Evolutionary conservation across 352 stramenopile genomes (phyloP).

Genomic region (Phytophthora macrochlamydospora): DNA sequence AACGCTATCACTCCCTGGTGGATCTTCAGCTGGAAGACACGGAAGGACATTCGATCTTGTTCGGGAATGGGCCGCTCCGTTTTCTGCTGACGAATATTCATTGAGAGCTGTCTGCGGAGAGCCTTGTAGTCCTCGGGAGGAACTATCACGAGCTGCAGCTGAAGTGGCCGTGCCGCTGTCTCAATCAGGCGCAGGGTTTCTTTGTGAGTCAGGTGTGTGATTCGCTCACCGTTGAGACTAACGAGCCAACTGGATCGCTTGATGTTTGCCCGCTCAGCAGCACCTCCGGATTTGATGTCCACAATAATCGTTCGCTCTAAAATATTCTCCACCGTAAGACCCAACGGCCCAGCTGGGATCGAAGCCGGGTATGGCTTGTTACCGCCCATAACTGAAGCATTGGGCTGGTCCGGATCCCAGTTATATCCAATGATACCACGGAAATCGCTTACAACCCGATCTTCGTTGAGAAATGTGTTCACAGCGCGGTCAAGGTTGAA

Average conservation of each 20-base stretch:
- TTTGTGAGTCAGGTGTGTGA: constrained; percentile 87
- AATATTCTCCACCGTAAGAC: constrained; percentile 90
- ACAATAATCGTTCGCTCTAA: constrained; percentile 89
- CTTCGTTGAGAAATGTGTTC: constrained; percentile 84
- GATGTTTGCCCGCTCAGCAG: constrained; percentile 75
- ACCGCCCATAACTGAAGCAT: constrained; percentile 50
- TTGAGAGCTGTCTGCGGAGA: constrained; percentile 75
- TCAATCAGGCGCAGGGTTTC: constrained; percentile 88
- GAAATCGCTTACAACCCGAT: constrained; percentile 83
- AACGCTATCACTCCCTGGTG: constrained; percentile 80
- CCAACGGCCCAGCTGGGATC: constrained; percentile 81
- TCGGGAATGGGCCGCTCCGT: constrained; percentile 81
- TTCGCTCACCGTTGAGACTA: constrained; percentile 69
- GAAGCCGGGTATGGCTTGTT: constrained; percentile 63
- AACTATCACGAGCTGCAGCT: constrained; percentile 76
- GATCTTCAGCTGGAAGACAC: constrained; percentile 86
- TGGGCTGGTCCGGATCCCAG: constrained; percentile 60
- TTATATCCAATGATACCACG: constrained; percentile 72
- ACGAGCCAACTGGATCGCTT: constrained; percentile 87
- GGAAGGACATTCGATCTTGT: constrained; percentile 87
- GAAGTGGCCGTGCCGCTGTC: constrained; percentile 66
- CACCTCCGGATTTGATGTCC: constrained; percentile 83
- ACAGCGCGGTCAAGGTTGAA: constrained; percentile 84
- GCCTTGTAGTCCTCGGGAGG: constrained; percentile 76
- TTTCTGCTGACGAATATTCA: constrained; percentile 88